These are phyloP conservation scores for Thuja plicata DNA, from an alignment of 83 land plant species.

Conservation along the genomic window DNA sequence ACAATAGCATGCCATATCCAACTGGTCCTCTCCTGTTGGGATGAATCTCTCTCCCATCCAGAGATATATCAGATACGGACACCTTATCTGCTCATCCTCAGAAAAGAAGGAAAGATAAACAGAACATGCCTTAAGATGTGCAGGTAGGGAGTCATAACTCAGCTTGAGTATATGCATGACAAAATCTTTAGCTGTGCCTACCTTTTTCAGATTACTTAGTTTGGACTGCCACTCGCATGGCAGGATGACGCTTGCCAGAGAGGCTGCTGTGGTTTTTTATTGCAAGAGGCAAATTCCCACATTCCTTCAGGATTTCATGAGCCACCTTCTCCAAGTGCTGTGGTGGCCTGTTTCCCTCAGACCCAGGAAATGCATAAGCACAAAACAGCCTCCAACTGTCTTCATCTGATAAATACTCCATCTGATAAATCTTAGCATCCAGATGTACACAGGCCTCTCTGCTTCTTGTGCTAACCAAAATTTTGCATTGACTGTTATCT, in stretches of 20 bases:
- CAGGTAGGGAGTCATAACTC: constrained; percentile 14
- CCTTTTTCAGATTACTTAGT: background rate
- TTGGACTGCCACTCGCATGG: background rate
- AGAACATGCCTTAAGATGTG: constrained; percentile 7
- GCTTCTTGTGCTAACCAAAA: constrained; percentile 6
- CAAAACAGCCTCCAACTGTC: constrained; percentile 19
- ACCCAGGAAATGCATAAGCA: background rate
- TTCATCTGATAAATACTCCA: constrained; percentile 9
- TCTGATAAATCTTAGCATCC: background rate
- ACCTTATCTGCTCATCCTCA: background rate
- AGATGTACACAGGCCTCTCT: background rate
- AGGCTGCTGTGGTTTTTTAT: background rate
- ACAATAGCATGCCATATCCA: background rate
- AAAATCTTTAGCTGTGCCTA: too few relatives aligned
- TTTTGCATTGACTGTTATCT: too few relatives aligned
- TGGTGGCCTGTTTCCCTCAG: background rate
- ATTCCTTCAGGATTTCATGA: background rate
- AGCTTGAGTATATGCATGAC: constrained; percentile 8
- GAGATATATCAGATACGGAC: constrained; percentile 8
- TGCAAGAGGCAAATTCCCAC: constrained; percentile 8
- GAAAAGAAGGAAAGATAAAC: constrained; percentile 17
- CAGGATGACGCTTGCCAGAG: background rate
- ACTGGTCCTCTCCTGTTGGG: background rate
- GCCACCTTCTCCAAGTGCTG: background rate
- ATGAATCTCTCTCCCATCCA: constrained; percentile 13